These are phyloP conservation scores for Saccharomyces cerevisiae DNA, from an alignment of 805 yeast species.

Conservation along the genomic window DNA sequence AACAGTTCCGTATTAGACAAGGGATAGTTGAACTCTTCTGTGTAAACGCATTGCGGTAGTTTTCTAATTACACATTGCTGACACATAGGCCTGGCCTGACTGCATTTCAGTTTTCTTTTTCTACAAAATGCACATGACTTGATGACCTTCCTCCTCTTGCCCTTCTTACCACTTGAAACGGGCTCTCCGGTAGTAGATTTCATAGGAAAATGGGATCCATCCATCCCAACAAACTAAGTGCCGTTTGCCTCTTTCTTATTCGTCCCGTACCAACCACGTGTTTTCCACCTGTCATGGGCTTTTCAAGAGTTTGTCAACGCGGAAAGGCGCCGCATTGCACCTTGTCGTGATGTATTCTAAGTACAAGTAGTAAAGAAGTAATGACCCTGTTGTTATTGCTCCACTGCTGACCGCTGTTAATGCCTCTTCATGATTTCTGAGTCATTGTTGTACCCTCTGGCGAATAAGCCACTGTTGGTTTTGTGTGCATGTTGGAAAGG, in stretches of 20 bases:
- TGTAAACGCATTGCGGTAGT: conserved; percentile 23
- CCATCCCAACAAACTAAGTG: not conserved
- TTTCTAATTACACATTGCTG: conserved; percentile 35
- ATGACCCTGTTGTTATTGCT: not conserved
- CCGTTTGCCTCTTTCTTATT: not conserved
- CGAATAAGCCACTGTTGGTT: not conserved
- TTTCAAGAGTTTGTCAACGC: not conserved
- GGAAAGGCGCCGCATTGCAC: not conserved
- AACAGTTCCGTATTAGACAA: conserved; percentile 17
- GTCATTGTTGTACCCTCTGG: not conserved
- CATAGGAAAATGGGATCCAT: not conserved
- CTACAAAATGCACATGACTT: conserved; percentile 50
- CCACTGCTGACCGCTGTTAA: not conserved
- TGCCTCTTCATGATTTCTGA: not conserved
- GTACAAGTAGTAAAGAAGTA: not conserved
- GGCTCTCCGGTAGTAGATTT: not conserved
- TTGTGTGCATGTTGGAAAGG: not conserved
- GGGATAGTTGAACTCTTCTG: conserved; percentile 16
- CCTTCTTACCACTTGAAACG: not conserved
- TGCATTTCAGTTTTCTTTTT: conserved; percentile 58
- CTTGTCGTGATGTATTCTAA: not conserved
- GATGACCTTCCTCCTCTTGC: conserved; percentile 20
- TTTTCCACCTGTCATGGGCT: not conserved
- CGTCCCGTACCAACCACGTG: not conserved
- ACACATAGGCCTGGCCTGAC: conserved; percentile 39